Percentiles rank a stretch among this genome's conserved stretches.
Conservation (phyloP, 371 early-diverging fungal genomes). For the Phascolomyces articulosus region DNA sequence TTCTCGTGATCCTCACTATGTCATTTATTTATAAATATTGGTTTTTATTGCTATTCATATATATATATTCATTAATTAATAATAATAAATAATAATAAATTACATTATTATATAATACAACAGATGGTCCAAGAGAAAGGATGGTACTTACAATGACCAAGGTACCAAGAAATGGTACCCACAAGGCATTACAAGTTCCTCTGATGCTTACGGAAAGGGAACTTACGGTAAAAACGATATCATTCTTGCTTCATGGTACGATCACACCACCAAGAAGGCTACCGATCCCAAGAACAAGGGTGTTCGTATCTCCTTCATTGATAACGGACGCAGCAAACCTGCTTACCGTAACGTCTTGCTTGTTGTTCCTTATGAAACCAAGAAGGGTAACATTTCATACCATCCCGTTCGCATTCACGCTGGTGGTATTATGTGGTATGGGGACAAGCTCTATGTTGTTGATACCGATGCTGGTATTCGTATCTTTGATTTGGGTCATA, state of each 20-base stretch:
- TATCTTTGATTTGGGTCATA: conserved; percentile 14
- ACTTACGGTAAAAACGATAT: conserved; percentile 4
- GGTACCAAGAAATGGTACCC: conserved; percentile 10
- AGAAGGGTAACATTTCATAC: neutral
- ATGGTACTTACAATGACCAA: conserved; percentile 5
- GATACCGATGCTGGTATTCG: conserved; percentile 9
- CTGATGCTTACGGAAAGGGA: conserved; percentile 10
- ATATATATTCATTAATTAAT: too few species aligned
- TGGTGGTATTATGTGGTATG: conserved; percentile 18
- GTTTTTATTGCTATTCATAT: too few species aligned
- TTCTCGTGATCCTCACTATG: too few species aligned
- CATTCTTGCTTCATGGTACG: conserved; percentile 12
- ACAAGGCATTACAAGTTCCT: conserved; percentile 14
- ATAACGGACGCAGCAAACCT: neutral
- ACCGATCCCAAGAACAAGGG: conserved; percentile 7
- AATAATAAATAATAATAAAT: neutral
- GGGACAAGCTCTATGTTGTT: conserved; percentile 12
- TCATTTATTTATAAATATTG: too few species aligned
- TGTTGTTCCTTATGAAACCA: conserved; percentile 1
- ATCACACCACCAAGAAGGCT: neutral
- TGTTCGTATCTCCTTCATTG: conserved; percentile 15
- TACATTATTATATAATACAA: too few species aligned
- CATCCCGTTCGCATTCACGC: conserved; percentile 12
- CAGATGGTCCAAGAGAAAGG: conserved; percentile 1
- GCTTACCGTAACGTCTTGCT: conserved; percentile 12